Evolutionary conservation across 1,139 yeast species (phyloP), one percentile per base, ranked within the genome.

Genomic region (Hanseniaspora gamundiae): DNA sequence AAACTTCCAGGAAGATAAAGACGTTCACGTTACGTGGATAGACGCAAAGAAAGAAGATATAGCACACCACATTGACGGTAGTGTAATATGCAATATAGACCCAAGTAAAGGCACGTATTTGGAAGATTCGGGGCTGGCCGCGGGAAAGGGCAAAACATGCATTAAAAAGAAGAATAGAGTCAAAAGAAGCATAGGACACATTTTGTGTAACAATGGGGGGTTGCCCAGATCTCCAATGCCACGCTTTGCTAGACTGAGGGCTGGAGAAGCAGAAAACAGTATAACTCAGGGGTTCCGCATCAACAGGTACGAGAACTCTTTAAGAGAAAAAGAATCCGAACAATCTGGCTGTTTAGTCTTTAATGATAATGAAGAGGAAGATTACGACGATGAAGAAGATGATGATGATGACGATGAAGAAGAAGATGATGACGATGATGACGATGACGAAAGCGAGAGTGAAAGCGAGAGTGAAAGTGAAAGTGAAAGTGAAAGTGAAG

Each of bases 371-470:
- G 39, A 35, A 7, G 43, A 38, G 2, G 43, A 39, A 3, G 52
- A 53, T 8, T 53, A 47, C 39, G 54, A 52, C 41, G 53, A 51
- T 44, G 53, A 52, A 38, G 53, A 51, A 20, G 50, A 56, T 14
- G 60, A 56, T 33, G 57, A 53, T 7, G 55, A 55, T 11, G 60
- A 53, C 4, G 52, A 51, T 11, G 56, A 51, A 8, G 49, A 49
- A 6, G 51, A 46, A 16, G 47, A 45, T 6, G 53, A 47, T 7
- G 47, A 47, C 19, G 41, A 42, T 21, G 47, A 50, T 19, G 57
- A 52, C 39, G 57, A 52, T 20, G 54, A 49, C 19, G 51, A 47
- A 14, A 50, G 48, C n/a, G 45, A 43, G 7, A 49, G 46, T 10
- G 51, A 46, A 5, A 50, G 49, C 6, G 42, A 43, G 4, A 46